phyloP scores from a whole-genome alignment of 768 basidiomycete genomes.

The Mycena sanguinolenta region DNA sequence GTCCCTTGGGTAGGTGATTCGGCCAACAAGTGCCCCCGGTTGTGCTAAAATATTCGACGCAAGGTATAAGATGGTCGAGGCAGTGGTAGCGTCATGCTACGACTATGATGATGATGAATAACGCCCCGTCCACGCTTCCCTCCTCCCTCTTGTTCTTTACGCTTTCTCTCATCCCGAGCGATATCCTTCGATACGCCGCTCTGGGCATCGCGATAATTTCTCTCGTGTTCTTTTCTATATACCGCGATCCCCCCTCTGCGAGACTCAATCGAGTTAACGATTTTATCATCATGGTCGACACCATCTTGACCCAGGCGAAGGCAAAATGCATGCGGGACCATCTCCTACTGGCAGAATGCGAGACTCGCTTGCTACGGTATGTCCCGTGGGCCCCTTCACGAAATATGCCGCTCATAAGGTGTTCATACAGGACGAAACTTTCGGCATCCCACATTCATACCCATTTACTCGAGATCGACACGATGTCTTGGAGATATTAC shows the following conservation, averaged over 20 bases:
- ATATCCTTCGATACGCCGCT: not conserved
- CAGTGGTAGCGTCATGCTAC: too few species aligned
- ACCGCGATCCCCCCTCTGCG: too few species aligned
- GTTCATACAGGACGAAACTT: not conserved
- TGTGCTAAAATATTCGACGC: too few species aligned
- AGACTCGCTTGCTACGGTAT: not conserved
- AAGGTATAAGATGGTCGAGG: too few species aligned
- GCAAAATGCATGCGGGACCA: conserved; percentile 1
- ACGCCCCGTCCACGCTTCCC: not conserved
- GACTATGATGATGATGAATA: too few species aligned
- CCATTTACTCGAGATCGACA: not conserved
- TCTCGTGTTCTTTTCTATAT: not conserved
- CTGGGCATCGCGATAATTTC: not conserved
- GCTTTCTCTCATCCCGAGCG: not conserved
- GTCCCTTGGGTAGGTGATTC: too few species aligned
- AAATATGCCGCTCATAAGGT: not conserved
- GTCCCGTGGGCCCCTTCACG: not conserved
- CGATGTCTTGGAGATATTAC: not conserved
- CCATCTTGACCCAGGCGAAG: not conserved
- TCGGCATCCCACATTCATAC: not conserved
- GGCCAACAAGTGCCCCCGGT: too few species aligned
- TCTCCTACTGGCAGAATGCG: not conserved
- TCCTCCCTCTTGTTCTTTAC: not conserved
- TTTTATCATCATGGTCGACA: not conserved
- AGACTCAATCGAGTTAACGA: too few species aligned